phyloP scores from a whole-genome alignment of 1,284 basidiomycete genomes.

The Meira nashicola region DNA sequence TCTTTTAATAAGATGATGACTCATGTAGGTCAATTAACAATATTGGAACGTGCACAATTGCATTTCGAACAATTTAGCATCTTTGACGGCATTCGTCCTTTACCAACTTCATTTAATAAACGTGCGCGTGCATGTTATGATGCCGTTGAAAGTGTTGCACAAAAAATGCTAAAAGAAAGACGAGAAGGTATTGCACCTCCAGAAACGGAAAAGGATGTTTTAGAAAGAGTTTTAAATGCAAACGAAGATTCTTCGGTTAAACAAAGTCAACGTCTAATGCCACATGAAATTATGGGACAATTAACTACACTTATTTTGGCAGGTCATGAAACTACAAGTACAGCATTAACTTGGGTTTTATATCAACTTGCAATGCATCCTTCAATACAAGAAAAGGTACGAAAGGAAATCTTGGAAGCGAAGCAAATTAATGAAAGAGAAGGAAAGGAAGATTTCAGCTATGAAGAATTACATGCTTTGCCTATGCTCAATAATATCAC shows the following conservation, averaged over 20 bases:
- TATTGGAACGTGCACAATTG: slow-evolving; percentile 9
- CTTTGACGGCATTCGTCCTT: slow-evolving; percentile 13
- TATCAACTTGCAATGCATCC: slow-evolving; percentile 29
- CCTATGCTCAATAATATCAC: slow-evolving; percentile 36
- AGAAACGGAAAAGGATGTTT: not conserved
- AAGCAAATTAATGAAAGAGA: not conserved
- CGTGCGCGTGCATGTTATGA: not conserved
- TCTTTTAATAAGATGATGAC: slow-evolving; percentile 11
- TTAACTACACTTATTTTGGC: slow-evolving; percentile 36
- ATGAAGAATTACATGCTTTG: slow-evolving; percentile 18
- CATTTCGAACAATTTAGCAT: slow-evolving; percentile 14
- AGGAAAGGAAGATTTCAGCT: not conserved
- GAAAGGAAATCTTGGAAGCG: slow-evolving; percentile 30
- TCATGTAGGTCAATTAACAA: slow-evolving; percentile 8
- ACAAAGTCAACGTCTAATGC: not conserved
- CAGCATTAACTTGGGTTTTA: slow-evolving; percentile 39
- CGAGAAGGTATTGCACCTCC: too few species aligned
- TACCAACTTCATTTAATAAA: slow-evolving; percentile 12
- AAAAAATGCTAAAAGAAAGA: not conserved
- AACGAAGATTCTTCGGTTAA: not conserved
- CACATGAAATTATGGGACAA: slow-evolving; percentile 34
- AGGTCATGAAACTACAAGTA: slow-evolving; percentile 48
- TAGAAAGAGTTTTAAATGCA: not conserved
- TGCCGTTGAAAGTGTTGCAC: not conserved
- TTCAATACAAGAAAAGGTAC: slow-evolving; percentile 26